These are phyloP conservation scores for Salinomyces thailandicus DNA, from an alignment of 2,329 filamentous ascomycete species.

Conservation along the genomic window DNA sequence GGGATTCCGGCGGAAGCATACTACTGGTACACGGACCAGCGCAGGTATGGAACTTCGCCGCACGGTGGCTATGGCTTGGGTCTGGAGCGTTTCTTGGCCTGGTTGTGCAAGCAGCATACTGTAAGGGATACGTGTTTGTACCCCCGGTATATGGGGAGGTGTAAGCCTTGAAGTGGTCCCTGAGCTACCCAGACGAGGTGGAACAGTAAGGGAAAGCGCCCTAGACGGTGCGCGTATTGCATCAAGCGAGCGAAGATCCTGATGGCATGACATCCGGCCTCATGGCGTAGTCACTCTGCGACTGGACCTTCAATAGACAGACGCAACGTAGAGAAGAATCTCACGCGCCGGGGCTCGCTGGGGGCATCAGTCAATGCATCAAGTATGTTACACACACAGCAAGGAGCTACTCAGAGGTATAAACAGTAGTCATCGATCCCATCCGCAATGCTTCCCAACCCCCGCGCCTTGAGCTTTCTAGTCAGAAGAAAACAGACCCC, in stretches of 20 bases:
- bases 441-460: background rate
- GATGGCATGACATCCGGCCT: too few species aligned
- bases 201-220: too few species aligned
- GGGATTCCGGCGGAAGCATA: constrained; percentile 76
- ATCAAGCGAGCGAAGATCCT: too few species aligned
- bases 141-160: constrained; percentile 69
- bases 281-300: too few species aligned
- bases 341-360: too few species aligned
- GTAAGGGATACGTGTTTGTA: constrained; percentile 63
- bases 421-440: background rate
- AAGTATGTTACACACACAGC: background rate
- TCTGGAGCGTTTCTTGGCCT: constrained; percentile 67
- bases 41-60: constrained; percentile 76
- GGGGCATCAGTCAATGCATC: too few species aligned
- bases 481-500: background rate
- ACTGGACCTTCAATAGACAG: too few species aligned
- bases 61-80: constrained; percentile 92
- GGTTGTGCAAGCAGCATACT: constrained; percentile 56
- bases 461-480: background rate
- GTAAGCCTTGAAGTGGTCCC: constrained; percentile 63
- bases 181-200: too few species aligned
- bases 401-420: background rate
- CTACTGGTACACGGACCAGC: constrained; percentile 87
- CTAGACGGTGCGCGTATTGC: too few species aligned
- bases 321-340: too few species aligned